Evolutionary conservation across 805 yeast species (phyloP), one percentile per base, ranked within the genome.

Genomic region (Candida maltosa): DNA sequence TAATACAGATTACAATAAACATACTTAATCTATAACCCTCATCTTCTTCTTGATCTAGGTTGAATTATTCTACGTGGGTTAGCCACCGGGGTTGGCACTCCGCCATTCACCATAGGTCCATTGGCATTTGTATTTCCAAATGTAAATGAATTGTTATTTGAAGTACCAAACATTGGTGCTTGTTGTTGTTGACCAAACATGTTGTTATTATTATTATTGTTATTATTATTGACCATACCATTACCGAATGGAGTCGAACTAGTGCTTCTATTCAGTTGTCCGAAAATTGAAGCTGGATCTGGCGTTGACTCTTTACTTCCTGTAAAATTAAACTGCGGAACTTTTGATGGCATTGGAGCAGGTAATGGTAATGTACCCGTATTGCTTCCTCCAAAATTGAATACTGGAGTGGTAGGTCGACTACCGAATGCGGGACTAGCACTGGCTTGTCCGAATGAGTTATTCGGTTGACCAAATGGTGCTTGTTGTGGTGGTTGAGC

Each of bases 201-300:
- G 18, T 15, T 30, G 21, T 30, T 28, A 14, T 15, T 18, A 11
- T 27, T 18, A 12, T n/a, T 14, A 14, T 16, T 14, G 8, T 21
- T 22, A 11, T 35, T 32, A 27, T 21, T 23, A 17, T 11, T 22
- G 19, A 28, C 19, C 12, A 19, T 12, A 15, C 16, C 16, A 22
- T 6, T 31, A 23, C n/a, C 11, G 12, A 36, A 31, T 16, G 39
- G 39, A 3, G 39, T 31, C 11, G 15, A 24, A 20, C 24, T 33
- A 16, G 34, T 24, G n/a, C 37, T 27, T 2, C 11, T 16, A 11
- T 11, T 2, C 20, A 27, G 32, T 22, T 26, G 28, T 6, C 60
- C 62, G 38, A 61, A 61, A 10, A 60, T 52, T 32, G 45, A 38
- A 1, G 66, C 54, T 1, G 66, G 65, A 35, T 58, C 62, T 4